These are phyloP conservation scores for Adenanthera pavonina DNA, from an alignment of 306 rosid genomes.

Conservation along the genomic window DNA sequence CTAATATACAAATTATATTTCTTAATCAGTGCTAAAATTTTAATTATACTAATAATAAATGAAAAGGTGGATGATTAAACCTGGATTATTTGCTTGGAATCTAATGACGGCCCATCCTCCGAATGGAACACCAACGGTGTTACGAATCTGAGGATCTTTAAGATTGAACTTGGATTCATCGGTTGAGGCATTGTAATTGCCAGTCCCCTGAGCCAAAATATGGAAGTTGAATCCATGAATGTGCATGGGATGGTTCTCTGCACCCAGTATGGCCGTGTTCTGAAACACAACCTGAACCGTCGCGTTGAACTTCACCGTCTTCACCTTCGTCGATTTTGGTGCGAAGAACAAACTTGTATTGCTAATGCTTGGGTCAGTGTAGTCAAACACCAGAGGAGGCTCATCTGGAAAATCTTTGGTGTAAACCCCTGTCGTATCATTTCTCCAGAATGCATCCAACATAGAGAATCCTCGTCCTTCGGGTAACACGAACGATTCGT, in stretches of 20 bases:
- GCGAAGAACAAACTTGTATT: not conserved
- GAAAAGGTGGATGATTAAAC: not conserved
- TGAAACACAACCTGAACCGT: conserved; percentile 61
- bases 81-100: conserved; percentile 43
- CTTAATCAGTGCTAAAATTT: too few species aligned
- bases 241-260: conserved; percentile 41
- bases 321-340: conserved; percentile 53
- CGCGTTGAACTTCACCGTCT: conserved; percentile 55
- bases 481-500: conserved; percentile 57
- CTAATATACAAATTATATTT: too few species aligned
- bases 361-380: conserved; percentile 38
- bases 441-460: conserved; percentile 47
- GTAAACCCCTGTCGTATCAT: conserved; percentile 45
- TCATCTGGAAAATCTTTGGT: conserved; percentile 49
- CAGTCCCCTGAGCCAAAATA: conserved; percentile 40
- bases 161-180: conserved; percentile 50
- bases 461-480: conserved; percentile 37
- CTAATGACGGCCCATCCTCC: conserved; percentile 66
- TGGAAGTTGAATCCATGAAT: conserved; percentile 42
- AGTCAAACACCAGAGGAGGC: conserved; percentile 52
- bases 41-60: not conserved
- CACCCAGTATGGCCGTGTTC: conserved; percentile 41
- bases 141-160: conserved; percentile 48
- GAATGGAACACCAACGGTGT: conserved; percentile 57
- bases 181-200: conserved; percentile 40